Base-by-base conservation (phyloP, 257 asterid genomes). In the Solanum pennellii region DNA sequence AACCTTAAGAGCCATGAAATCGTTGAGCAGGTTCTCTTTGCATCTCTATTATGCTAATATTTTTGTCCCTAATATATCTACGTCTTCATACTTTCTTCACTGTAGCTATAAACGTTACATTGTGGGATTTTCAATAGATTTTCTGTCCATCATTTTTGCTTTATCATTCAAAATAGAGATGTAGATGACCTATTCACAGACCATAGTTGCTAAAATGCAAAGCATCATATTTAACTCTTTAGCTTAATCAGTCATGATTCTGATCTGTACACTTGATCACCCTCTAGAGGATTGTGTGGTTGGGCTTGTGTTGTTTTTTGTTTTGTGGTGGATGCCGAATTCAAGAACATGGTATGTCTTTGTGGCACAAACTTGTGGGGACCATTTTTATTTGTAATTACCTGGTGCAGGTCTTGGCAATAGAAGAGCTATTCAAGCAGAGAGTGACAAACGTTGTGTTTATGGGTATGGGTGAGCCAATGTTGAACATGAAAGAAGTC, bases 401-500 rank as follows among this genome's bases (percentile, higher is more conserved):
- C 60, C 42, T 18, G 66, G 83, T 91, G 90, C 93, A 96, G 99
- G 99, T 96, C 87, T 92, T 95, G 92, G 98, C 96, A 60, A 92
- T 96, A 89, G 99, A 95, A 92, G 98, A 96, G 74, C 80, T 91
- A 89, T 96, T 96, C 92, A 91, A 96, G 69, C 95, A 89, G n/a
- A 92, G 99, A 88, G 99, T 96, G 88, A 92, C 98, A 16, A 96
- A 95, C 88, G 98, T 96, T 59, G 99, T 96, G 90, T 96, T 96
- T 93, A 96, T 96, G 99, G 98, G 99, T 79, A 95, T 95, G 99
- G 99, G 99, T 39, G 99, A 96, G 91, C 99, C 99, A 21, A 96
- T 96, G 99, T 65, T 95, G 93, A 96, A 96, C 91, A 5, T 96
- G 95, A 96, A 95, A 92, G 98, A 92, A 91, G 99, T 96, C 88